phyloP scores from a whole-genome alignment of 83 land plant genomes.

The Picea abies region DNA sequence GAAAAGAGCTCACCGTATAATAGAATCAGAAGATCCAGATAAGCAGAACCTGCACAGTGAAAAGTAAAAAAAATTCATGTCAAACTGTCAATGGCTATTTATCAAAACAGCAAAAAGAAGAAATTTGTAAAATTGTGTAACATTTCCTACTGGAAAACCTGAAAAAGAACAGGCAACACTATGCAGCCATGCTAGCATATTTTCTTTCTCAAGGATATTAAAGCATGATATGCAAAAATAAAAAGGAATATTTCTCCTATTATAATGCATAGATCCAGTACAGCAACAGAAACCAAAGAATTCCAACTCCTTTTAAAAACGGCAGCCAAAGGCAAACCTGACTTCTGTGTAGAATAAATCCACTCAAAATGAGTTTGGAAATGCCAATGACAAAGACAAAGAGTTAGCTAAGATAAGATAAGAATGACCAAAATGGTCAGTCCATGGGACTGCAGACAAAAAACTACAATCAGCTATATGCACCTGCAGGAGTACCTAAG shows the following conservation, averaged over 20 bases:
- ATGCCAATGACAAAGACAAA: too few species aligned
- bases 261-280: background rate
- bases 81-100: background rate
- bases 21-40: conserved; percentile 99
- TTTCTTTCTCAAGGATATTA: background rate
- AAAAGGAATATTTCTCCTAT: background rate
- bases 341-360: too few species aligned
- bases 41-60: conserved; percentile 71
- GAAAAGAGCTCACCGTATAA: conserved; percentile 72
- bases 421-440: too few species aligned
- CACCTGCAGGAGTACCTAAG: too few species aligned
- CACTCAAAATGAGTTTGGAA: too few species aligned
- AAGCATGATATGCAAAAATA: background rate
- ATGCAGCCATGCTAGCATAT: background rate
- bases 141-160: background rate
- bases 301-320: background rate
- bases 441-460: too few species aligned
- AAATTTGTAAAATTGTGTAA: too few species aligned
- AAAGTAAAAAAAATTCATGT: background rate
- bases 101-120: background rate
- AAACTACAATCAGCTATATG: conserved; percentile 5
- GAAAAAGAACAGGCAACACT: background rate
- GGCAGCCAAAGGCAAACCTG: too few species aligned
- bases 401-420: too few species aligned
- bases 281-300: background rate